These are phyloP conservation scores for Triticum aestivum DNA, from an alignment of 176 grass and related monocot species.

Conservation along the genomic window DNA sequence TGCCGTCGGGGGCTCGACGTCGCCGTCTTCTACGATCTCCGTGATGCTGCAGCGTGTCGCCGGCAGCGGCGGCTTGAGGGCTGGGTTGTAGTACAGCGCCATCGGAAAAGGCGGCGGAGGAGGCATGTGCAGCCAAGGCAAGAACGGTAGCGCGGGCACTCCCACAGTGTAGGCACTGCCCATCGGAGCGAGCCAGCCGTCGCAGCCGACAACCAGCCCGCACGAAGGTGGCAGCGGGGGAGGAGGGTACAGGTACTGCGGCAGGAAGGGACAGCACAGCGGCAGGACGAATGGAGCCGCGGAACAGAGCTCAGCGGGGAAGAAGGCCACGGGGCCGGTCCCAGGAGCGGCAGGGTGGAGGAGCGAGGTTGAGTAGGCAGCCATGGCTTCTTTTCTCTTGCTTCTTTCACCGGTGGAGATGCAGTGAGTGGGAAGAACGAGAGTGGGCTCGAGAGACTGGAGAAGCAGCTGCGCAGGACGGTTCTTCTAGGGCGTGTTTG, in stretches of 20 bases:
- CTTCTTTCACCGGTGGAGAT: not conserved
- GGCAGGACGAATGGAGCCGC: not conserved
- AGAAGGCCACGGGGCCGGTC: not conserved
- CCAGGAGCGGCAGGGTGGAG: not conserved
- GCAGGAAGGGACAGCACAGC: not conserved
- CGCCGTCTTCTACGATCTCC: not conserved
- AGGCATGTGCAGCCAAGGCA: not conserved
- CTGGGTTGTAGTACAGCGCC: not conserved
- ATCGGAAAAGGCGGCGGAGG: not conserved
- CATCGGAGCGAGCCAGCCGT: not conserved
- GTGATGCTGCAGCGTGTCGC: not conserved
- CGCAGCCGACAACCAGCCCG: not conserved
- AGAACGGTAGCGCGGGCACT: not conserved
- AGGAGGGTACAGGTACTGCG: not conserved
- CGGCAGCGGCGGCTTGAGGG: not conserved
- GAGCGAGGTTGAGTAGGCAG: not conserved
- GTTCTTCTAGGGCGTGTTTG: too few relatives aligned
- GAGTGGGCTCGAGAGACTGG: not conserved
- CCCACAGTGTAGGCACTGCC: not conserved
- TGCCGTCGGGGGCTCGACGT: not conserved
- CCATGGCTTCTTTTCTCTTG: not conserved
- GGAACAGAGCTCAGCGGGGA: not conserved
- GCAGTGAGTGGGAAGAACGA: not conserved
- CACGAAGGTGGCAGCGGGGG: not conserved
- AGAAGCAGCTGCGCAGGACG: not conserved